These are phyloP conservation scores for Talaromyces trachyspermus DNA, from an alignment of 495 filamentous ascomycete species.

Conservation along the genomic window DNA sequence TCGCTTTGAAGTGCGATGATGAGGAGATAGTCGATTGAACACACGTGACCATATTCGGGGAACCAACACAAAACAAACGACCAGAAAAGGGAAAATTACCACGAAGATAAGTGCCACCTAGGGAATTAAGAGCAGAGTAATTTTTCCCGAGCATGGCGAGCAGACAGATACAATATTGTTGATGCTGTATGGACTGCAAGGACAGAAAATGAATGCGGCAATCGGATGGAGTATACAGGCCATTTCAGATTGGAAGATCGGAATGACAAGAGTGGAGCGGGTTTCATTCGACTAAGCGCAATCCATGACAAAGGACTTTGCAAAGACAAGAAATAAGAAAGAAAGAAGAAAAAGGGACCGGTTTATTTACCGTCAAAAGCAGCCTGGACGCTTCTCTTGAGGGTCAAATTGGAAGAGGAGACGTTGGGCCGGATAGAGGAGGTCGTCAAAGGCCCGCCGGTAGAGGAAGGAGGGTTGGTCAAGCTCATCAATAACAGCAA, in stretches of 20 bases:
- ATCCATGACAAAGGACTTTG: conserved; percentile 15
- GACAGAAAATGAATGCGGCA: conserved; percentile 5
- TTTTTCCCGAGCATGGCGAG: conserved; percentile 37
- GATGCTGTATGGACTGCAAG: conserved; percentile 1
- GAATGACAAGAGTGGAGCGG: conserved; percentile 10
- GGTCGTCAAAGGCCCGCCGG: conserved; percentile 36
- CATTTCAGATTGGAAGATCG: conserved; percentile 9
- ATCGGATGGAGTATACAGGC: conserved; percentile 10
- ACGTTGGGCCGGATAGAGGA: conserved; percentile 25
- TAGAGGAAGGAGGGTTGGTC: conserved; percentile 49
- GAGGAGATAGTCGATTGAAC: no score
- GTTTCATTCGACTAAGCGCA: conserved; percentile 15
- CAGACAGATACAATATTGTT: conserved; percentile 11
- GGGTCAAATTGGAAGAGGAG: conserved; percentile 40
- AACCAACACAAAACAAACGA: conserved; percentile 11
- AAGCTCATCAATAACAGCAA: conserved; percentile 36
- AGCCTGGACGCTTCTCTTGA: conserved; percentile 68
- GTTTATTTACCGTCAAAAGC: conserved; percentile 69
- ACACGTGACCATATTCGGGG: conserved; percentile 6
- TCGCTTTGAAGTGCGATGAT: no score
- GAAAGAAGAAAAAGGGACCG: conserved; percentile 9
- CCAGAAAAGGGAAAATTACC: conserved; percentile 35
- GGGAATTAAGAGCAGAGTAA: conserved; percentile 35
- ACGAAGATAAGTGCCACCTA: conserved; percentile 40
- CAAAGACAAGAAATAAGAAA: conserved; percentile 7